A percentile compares a stretch with the other conserved stretches of the same genome.
Conservation (phyloP, 371 early-diverging fungal genomes). For the Massospora cicadina region DNA sequence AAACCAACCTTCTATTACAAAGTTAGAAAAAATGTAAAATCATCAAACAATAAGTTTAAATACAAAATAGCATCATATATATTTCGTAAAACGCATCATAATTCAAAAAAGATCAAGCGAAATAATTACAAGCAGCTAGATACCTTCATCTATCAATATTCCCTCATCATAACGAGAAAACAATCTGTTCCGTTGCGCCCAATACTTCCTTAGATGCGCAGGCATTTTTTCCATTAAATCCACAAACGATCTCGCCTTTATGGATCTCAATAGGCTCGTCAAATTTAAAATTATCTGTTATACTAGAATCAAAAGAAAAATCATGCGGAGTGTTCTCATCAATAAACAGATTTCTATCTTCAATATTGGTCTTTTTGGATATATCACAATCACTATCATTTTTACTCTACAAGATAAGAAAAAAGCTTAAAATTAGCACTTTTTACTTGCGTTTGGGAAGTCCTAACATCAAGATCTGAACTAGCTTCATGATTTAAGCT, state of each 20-base stretch:
- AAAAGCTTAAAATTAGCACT: not conserved
- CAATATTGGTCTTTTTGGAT: not conserved
- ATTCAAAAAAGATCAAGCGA: not conserved
- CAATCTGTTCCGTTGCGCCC: conserved; percentile 58
- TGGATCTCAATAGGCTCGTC: not conserved
- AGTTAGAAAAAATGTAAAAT: not conserved
- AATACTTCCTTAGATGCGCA: conserved; percentile 41
- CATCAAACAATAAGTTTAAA: not conserved
- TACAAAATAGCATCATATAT: not conserved
- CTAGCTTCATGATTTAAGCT: not conserved
- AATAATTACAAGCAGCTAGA: not conserved
- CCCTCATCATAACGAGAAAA: conserved; percentile 75
- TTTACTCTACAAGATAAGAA: not conserved
- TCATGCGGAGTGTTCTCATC: not conserved
- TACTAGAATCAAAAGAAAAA: not conserved
- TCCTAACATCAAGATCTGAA: not conserved
- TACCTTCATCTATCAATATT: conserved; percentile 63
- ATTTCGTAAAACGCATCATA: not conserved
- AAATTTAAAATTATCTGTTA: not conserved
- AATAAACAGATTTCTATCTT: not conserved
- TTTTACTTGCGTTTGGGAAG: not conserved
- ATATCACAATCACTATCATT: not conserved
- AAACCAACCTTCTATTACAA: conserved; percentile 69
- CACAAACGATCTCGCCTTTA: not conserved
- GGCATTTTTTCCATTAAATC: not conserved